Base-by-base conservation (phyloP, 2,329 filamentous ascomycete species). In the Paecilomyces fulvus region DNA sequence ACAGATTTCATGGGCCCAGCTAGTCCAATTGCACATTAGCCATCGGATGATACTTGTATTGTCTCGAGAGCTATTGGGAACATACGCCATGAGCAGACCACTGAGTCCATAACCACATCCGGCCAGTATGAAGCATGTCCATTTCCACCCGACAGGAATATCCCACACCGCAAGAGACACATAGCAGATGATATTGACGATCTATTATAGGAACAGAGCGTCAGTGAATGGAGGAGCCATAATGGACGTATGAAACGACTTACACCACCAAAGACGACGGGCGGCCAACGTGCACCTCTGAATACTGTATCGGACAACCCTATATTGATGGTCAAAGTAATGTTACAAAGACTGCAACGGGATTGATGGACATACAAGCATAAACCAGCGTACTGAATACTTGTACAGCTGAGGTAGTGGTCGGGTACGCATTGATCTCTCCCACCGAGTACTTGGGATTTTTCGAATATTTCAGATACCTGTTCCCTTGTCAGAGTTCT, bases 231-330 rank as follows among this genome's bases (percentile, higher is more conserved):
- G 0, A 70, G 71, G 43, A 82, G 80, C 3, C 83, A 65, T 50
- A 86, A 83, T 0, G 79, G 74, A 11, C 1, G 12, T 25, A 21
- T 2, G 17, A 20, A 8, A 8, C 11, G 14, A 52, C 65, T 61
- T 55, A 73, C 66, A 0, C 75, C 79, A 1, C 77, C 79, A 51
- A 86, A 83, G 1, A 88, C 68, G 48, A 88, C 85, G 0, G 82
- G 77, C 0, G 84, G 85, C 84, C 84, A 88, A 4, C 85, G 75
- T 0, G 75, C 78, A 2, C 85, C 84, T 17, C 73, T 73, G 49
- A 85, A 79, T 0, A 87, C 55, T 0, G 79, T 77, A 65, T 88
- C 85, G 0, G 84, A 87, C 0, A 79, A 79, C 85, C 84, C 68
- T 65, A 46, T 31, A 37, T n/a, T 6, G 20, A 20, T 14, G 31